Evolutionary conservation across 2,329 filamentous ascomycete genomes (phyloP), one percentile per base, ranked within the genome.

Genomic region (Fusarium anthophilum): DNA sequence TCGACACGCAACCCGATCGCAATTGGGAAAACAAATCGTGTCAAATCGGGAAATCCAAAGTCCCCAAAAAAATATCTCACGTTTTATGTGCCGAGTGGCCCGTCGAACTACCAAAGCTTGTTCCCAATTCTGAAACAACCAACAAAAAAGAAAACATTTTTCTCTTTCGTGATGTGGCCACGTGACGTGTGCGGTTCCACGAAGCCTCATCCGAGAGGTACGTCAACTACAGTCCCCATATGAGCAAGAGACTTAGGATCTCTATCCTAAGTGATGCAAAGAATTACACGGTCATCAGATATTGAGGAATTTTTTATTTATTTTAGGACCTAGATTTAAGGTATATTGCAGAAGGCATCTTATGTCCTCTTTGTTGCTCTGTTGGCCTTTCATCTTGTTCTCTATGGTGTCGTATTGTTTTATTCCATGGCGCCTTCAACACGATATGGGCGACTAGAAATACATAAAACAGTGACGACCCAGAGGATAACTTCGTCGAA

Each of bases 1-100:
- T 70, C 41, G 63, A 69, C 71, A 53, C 64, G 72, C 72, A 75
- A 72, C 50, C 43, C 72, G 72, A 73, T 74, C 69, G 68, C 55
- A 43, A 18, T 45, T 45, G 17, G 30, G 28, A 56, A 66, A 71
- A 57, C 63, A 60, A 57, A 43, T 50, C 30, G 56, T 43, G 48
- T 70, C 72, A 63, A 69, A 74, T 73, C 72, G 72, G 69, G 72
- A 66, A 73, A 54, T 28, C 45, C 32, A 59, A 59, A n/a, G 43
- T 17, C 11, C 43, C 35, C 17, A 2, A 57, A 58, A 44, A 58
- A 48, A 35, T 14, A 32, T 48, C 55, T 18, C 41, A 58, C 18
- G 20, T 50, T 37, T 28, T 50, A 51, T 51, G 32, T 51, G 32
- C 56, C 56, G 43, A 38, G 56, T 37, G 51, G 32, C 59, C 39